Evolutionary conservation across 1,284 basidiomycete species (phyloP), one percentile per base, ranked within the genome.

Genomic region (Apiotrichum sp.): DNA sequence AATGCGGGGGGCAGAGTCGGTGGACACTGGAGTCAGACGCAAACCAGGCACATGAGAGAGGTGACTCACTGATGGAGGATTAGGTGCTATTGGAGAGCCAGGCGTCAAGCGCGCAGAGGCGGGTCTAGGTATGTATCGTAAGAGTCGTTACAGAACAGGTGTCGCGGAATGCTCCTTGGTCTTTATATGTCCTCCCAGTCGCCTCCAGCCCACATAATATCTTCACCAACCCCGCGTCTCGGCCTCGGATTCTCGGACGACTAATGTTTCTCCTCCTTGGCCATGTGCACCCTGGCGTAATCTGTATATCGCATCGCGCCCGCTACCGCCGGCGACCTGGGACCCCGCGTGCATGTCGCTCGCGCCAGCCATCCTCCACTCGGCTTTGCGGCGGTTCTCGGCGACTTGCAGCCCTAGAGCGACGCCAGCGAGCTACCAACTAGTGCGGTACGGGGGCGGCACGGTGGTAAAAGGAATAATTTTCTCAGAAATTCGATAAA

Each of bases 1-100:
- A 14, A 77, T 61, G 33, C 55, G 54, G 32, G 71, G 71, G 3
- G 58, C 47, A 42, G 56, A 29, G 48, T 45, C 31, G 42, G 56
- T 41, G 31, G 48, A 49, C 56, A 61, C 52, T 59, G 6, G 43
- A 36, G 10, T 29, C 7, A 22, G n/a, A 47, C 22, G 22, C 22
- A 22, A 22, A 22, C 22, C 22, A 48, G 47, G 47, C 36, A 48
- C 47, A 48, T 38, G 47, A 35, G 33, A 33, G 16, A 11, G 5
- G 22, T 22, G 36, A 50, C 48, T 50, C 53, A 50, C 48, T 22
- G 22, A 22, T 22, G 22, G 22, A 22, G 22, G 22, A 22, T 22
- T 22, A 22, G 22, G 22, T 22, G 22, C 22, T 22, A 22, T 22
- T 22, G 22, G 22, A 22, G 22, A 22, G 22, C 22, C 22, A 22